These are phyloP conservation scores for Ophiobolus disseminans DNA, from an alignment of 2,329 filamentous ascomycete genomes.

Conservation along the genomic window DNA sequence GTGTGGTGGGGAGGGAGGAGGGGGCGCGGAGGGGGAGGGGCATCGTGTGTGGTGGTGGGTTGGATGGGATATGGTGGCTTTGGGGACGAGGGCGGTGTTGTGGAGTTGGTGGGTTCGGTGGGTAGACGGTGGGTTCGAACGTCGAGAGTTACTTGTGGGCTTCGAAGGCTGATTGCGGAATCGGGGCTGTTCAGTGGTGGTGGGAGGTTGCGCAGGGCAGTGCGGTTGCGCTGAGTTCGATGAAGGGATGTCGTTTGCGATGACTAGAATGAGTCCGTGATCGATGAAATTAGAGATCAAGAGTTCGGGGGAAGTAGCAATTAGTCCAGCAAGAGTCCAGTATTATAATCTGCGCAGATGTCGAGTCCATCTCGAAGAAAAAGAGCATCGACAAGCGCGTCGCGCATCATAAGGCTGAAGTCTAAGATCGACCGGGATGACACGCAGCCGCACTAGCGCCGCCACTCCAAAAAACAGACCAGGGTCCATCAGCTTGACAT, in stretches of 20 bases:
- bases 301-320: background rate
- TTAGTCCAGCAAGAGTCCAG: too few species aligned
- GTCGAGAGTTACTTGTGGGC: background rate
- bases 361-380: background rate
- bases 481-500: conserved; percentile 20
- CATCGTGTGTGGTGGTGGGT: too few species aligned
- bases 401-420: conserved; percentile 15
- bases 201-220: background rate
- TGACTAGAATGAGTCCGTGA: background rate
- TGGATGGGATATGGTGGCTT: conserved; percentile 21
- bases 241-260: background rate
- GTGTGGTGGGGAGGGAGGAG: conserved; percentile 26
- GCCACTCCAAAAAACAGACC: conserved; percentile 25
- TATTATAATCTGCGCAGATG: too few species aligned
- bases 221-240: background rate
- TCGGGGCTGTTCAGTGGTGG: too few species aligned
- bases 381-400: conserved; percentile 2
- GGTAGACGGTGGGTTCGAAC: background rate
- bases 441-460: conserved; percentile 12
- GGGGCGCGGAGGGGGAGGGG: conserved; percentile 39
- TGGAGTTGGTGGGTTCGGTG: background rate
- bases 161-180: too few species aligned
- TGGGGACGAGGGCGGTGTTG: background rate
- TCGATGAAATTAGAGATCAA: background rate
- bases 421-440: conserved; percentile 8